phyloP scores from a whole-genome alignment of 2,329 filamentous ascomycete genomes.

The Rutstroemia sp. region DNA sequence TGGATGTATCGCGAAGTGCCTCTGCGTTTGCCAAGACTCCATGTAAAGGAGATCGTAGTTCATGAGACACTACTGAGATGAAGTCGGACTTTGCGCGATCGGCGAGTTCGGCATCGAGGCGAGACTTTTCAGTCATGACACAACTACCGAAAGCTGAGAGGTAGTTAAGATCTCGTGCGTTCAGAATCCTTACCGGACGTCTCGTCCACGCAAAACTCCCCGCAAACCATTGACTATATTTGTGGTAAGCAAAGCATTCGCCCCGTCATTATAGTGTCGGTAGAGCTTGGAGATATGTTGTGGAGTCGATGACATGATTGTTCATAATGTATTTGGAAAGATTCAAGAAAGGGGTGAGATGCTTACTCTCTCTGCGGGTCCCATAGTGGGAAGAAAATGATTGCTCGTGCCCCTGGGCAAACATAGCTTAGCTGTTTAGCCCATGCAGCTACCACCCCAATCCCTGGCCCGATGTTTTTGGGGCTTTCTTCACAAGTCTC shows the following conservation, averaged over 20 bases:
- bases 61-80: slow-evolving; percentile 52
- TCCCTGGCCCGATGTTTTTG: slow-evolving; percentile 1
- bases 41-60: slow-evolving; percentile 52
- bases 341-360: neutral
- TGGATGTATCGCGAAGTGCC: slow-evolving; percentile 39
- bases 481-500: neutral
- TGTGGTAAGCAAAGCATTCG: neutral
- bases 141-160: slow-evolving; percentile 43
- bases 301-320: too few species aligned
- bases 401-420: slow-evolving; percentile 36
- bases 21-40: slow-evolving; percentile 48
- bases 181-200: slow-evolving; percentile 35
- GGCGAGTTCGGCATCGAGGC: slow-evolving; percentile 35
- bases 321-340: too few species aligned
- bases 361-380: slow-evolving; percentile 32
- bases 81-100: slow-evolving; percentile 45
- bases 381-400: slow-evolving; percentile 42
- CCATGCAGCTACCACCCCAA: slow-evolving; percentile 7
- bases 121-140: slow-evolving; percentile 49
- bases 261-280: neutral
- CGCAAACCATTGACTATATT: slow-evolving; percentile 35
- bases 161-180: slow-evolving; percentile 38
- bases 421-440: slow-evolving; percentile 18
- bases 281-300: too few species aligned
- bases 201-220: slow-evolving; percentile 42